Percentiles rank a stretch among this genome's conserved stretches.
Conservation (phyloP, 345 rosid genomes). For the Turnera subulata region DNA sequence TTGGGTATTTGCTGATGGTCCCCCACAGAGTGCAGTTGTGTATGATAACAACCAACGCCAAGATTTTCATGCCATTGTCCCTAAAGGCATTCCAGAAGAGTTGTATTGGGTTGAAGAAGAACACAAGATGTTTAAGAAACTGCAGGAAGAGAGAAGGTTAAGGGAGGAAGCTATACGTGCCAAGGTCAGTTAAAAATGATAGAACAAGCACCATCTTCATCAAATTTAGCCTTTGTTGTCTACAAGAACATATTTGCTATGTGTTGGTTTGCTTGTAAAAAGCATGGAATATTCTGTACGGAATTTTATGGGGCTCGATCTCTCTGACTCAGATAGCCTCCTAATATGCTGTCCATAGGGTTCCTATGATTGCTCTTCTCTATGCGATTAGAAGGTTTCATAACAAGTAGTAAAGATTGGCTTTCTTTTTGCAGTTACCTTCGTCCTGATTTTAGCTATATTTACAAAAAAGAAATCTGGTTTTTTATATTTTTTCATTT, state of each 20-base stretch:
- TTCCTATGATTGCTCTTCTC: too few species aligned
- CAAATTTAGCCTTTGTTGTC: neutral
- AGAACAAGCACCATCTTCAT: neutral
- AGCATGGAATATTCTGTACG: neutral
- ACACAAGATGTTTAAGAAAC: conserved; percentile 44
- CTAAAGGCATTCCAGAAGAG: conserved; percentile 42
- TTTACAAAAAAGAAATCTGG: conserved; percentile 6
- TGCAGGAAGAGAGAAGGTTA: conserved; percentile 63
- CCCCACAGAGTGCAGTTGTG: conserved; percentile 52
- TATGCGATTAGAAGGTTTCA: neutral
- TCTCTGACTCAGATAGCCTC: neutral
- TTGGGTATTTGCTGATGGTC: conserved; percentile 96
- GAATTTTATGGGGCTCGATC: neutral
- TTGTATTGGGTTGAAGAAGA: conserved; percentile 78
- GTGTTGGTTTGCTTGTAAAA: neutral
- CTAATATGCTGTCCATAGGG: neutral
- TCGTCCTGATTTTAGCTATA: conserved; percentile 13
- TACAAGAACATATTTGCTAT: neutral
- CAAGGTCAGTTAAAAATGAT: conserved; percentile 48
- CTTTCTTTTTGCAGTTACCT: conserved; percentile 1
- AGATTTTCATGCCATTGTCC: conserved; percentile 80
- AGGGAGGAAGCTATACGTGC: conserved; percentile 69
- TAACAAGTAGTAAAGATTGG: too few species aligned
- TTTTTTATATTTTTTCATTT: conserved; percentile 1
- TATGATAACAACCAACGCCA: conserved; percentile 68